phyloP scores from a whole-genome alignment of 129 eudicot species.

The Solidago caesia region DNA sequence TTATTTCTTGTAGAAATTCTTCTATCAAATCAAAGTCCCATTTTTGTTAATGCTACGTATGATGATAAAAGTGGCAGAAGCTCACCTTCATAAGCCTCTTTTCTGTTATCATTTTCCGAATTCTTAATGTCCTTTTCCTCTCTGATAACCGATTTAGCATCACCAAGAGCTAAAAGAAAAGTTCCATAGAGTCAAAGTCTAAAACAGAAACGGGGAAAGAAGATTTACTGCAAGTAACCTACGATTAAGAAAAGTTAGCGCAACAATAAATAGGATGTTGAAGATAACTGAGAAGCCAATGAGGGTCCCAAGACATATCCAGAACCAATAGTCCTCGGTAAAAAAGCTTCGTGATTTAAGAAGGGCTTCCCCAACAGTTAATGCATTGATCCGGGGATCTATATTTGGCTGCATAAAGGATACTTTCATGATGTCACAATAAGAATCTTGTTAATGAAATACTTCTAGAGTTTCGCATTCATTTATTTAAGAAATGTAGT shows the following conservation, averaged over 20 bases:
- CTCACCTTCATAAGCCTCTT: constrained; percentile 23
- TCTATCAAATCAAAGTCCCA: background rate
- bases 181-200: background rate
- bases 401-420: constrained; percentile 25
- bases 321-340: constrained; percentile 37
- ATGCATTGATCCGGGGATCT: constrained; percentile 36
- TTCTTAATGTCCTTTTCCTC: constrained; percentile 24
- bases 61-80: background rate
- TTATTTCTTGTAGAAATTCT: background rate
- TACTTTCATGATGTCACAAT: background rate
- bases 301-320: constrained; percentile 56
- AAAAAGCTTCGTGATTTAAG: constrained; percentile 33
- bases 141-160: constrained; percentile 26
- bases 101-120: background rate
- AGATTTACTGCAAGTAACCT: constrained; percentile 17
- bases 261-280: constrained; percentile 46
- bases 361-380: constrained; percentile 37
- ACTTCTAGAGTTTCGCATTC: background rate
- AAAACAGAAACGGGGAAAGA: background rate
- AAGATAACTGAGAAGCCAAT: constrained; percentile 50
- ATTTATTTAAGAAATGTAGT: constrained; percentile 1
- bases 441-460: background rate
- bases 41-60: background rate
- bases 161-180: constrained; percentile 30
- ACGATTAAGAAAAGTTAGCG: constrained; percentile 53